Evolutionary conservation across 306 rosid genomes (phyloP).

Genomic region (Rosa lucieae): DNA sequence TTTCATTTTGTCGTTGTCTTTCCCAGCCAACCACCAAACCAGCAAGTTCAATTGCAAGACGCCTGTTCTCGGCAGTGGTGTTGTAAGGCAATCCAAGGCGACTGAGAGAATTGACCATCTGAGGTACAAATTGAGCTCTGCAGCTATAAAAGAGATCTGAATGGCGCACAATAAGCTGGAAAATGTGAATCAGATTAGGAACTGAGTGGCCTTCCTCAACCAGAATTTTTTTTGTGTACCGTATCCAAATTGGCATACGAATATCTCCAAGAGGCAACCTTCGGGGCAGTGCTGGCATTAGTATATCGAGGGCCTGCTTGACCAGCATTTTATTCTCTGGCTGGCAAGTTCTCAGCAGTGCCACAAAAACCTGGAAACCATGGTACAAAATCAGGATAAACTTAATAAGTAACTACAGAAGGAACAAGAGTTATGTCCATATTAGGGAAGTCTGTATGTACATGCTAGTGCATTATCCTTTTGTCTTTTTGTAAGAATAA

Average conservation of each 20-base stretch:
- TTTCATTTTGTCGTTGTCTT: constrained; percentile 91
- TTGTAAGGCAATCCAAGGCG: constrained; percentile 96
- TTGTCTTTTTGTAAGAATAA: not conserved
- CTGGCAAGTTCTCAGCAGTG: constrained; percentile 98
- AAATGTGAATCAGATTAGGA: constrained; percentile 97
- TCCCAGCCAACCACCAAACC: constrained; percentile 99
- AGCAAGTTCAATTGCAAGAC: constrained; percentile 98
- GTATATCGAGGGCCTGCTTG: constrained; percentile 98
- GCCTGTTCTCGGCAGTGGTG: constrained; percentile 92
- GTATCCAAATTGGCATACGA: constrained; percentile 97
- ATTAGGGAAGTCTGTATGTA: not conserved
- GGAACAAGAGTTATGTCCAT: not conserved
- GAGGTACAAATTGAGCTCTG: constrained; percentile 99
- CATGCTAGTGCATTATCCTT: not conserved
- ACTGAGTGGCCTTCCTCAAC: constrained; percentile 99
- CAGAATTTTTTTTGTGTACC: constrained; percentile 91
- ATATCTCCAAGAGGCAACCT: constrained; percentile 95
- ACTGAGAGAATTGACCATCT: constrained; percentile 98
- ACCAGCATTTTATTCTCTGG: constrained; percentile 99
- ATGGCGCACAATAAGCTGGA: constrained; percentile 98
- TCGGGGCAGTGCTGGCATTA: constrained; percentile 98
- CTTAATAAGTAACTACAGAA: not conserved
- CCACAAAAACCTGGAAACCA: constrained; percentile 90
- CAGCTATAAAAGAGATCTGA: constrained; percentile 97
- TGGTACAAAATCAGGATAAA: constrained; percentile 14